Evolutionary conservation across 192 early-diverging fungal genomes (phyloP).

Genomic region (Coemansia sp.): DNA sequence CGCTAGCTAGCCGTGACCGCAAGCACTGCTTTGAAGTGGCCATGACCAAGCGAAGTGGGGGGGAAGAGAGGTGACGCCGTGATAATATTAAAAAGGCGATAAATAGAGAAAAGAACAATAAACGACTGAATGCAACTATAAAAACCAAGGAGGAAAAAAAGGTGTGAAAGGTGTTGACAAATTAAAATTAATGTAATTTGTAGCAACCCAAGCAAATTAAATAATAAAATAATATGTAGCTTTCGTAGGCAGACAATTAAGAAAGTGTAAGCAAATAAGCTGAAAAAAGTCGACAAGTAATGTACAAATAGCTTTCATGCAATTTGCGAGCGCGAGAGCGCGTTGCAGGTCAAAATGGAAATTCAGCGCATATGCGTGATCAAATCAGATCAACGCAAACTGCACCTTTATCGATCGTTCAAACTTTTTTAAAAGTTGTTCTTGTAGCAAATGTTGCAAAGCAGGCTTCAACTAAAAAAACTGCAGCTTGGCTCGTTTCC

Average conservation of each 20-base stretch:
- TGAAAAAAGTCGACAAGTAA: neutral
- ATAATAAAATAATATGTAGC: too few species aligned
- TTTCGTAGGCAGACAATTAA: neutral
- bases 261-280: neutral
- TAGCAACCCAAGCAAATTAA: neutral
- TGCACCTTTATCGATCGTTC: neutral
- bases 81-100: neutral
- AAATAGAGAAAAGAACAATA: neutral
- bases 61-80: neutral
- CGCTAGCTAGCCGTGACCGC: conserved; percentile 5
- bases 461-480: too few species aligned
- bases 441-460: too few species aligned
- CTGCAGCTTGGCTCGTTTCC: neutral
- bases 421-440: conserved; percentile 1
- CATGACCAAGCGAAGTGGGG: too few species aligned
- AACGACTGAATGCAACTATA: neutral
- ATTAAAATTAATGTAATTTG: neutral
- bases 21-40: conserved; percentile 1
- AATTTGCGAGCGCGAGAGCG: neutral
- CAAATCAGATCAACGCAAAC: neutral
- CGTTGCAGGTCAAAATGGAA: neutral
- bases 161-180: too few species aligned
- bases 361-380: neutral
- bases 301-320: neutral
- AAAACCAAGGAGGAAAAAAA: too few species aligned